Conservation (phyloP, 345 rosid species). For the Arabidopsis suecica region DNA sequence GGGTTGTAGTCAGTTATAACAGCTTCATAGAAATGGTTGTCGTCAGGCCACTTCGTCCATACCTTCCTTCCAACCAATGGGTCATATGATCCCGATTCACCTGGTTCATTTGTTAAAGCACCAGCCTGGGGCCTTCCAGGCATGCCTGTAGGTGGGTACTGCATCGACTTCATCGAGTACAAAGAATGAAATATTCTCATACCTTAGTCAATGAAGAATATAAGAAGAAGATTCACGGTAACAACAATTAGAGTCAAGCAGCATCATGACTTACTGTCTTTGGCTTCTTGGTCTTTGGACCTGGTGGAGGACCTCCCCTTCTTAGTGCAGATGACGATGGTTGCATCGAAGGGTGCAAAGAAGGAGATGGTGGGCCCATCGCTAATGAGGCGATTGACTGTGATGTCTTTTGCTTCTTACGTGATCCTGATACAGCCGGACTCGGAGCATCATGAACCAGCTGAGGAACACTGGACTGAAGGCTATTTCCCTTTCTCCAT, state of each 20-base stretch:
- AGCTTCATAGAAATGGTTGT: conserved; percentile 90
- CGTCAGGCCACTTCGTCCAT: conserved; percentile 98
- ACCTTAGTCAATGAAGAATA: conserved; percentile 37
- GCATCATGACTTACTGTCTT: conserved; percentile 70
- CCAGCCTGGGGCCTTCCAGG: conserved; percentile 71
- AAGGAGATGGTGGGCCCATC: conserved; percentile 77
- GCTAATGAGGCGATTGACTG: conserved; percentile 82
- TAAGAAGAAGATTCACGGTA: conserved; percentile 1
- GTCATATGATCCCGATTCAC: conserved; percentile 66
- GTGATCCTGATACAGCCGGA: conserved; percentile 88
- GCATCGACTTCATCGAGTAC: conserved; percentile 62
- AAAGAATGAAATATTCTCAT: conserved; percentile 42
- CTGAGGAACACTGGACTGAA: conserved; percentile 71
- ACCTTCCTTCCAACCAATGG: conserved; percentile 84
- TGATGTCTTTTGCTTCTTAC: conserved; percentile 82
- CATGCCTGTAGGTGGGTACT: conserved; percentile 68
- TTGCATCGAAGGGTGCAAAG: conserved; percentile 72
- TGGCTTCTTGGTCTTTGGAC: conserved; percentile 74
- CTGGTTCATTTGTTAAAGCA: conserved; percentile 66
- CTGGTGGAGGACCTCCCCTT: conserved; percentile 72
- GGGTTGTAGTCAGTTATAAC: conserved; percentile 77
- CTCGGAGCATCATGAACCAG: conserved; percentile 75
- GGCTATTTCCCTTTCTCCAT: conserved; percentile 82
- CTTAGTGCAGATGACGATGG: conserved; percentile 84
- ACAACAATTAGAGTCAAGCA: conserved; percentile 8